Evolutionary conservation across 2,329 filamentous ascomycete genomes (phyloP).

Genomic region (Cytospora mali): DNA sequence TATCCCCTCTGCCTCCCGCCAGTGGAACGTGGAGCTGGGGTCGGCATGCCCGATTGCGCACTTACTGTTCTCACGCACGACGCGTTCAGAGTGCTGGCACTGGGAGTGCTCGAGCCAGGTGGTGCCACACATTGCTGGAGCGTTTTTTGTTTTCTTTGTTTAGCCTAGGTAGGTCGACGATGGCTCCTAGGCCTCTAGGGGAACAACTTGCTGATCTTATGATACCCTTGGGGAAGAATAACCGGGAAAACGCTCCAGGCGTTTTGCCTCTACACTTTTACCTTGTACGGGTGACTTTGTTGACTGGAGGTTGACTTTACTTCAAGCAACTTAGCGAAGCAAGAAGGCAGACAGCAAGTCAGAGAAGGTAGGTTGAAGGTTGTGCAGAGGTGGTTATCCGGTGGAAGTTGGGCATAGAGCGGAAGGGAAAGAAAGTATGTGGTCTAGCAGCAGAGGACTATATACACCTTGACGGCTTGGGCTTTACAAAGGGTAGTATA

Average conservation of each 20-base stretch:
- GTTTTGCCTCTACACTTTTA: neutral
- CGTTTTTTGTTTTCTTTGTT: too few relatives aligned
- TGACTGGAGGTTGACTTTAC: neutral
- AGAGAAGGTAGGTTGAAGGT: neutral
- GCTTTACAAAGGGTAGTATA: neutral
- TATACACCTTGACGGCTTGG: neutral
- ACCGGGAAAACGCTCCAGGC: too few relatives aligned
- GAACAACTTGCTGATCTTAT: too few relatives aligned
- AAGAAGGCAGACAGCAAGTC: neutral
- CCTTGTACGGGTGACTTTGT: neutral
- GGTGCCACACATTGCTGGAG: conserved; percentile 1
- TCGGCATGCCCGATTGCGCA: neutral
- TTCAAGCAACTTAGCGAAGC: neutral
- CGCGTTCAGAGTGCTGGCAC: neutral
- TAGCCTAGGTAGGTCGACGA: too few relatives aligned
- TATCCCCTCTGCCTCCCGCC: neutral
- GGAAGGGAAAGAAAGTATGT: neutral
- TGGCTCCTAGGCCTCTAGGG: too few relatives aligned
- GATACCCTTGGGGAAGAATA: too few relatives aligned
- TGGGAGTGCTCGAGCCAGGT: neutral
- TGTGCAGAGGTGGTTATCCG: neutral
- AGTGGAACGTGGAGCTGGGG: neutral
- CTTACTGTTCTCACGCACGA: neutral
- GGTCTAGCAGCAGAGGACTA: neutral
- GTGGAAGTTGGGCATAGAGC: neutral